These are phyloP conservation scores for Xylaria grammica DNA, from an alignment of 495 filamentous ascomycete species.

Conservation along the genomic window DNA sequence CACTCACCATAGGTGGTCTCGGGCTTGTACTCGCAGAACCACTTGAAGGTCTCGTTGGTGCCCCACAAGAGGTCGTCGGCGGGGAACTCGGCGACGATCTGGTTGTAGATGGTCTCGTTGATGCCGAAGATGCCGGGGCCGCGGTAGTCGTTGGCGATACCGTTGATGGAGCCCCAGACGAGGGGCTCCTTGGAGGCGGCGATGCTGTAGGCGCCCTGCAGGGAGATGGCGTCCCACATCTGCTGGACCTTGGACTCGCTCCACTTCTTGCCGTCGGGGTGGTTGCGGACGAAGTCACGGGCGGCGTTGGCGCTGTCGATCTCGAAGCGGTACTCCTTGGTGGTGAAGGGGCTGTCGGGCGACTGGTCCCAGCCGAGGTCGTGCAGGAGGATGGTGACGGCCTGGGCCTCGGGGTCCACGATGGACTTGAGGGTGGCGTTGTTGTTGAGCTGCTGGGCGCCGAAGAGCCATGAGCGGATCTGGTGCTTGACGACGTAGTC, in stretches of 20 bases:
- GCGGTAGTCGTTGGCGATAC: conserved; percentile 21
- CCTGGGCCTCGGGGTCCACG: conserved; percentile 41
- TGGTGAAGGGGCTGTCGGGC: conserved; percentile 32
- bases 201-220: conserved; percentile 27
- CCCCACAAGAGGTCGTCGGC: conserved; percentile 15
- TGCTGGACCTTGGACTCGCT: conserved; percentile 27
- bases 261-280: conserved; percentile 24
- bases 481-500: conserved; percentile 52
- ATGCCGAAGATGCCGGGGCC: conserved; percentile 22
- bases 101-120: conserved; percentile 22
- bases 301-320: conserved; percentile 83
- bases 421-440: conserved; percentile 33
- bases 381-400: conserved; percentile 39
- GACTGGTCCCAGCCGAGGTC: conserved; percentile 36
- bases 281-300: conserved; percentile 64
- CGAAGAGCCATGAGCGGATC: conserved; percentile 52
- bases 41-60: conserved; percentile 25
- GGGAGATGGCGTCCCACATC: conserved; percentile 34
- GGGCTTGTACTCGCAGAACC: conserved; percentile 30
- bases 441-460: conserved; percentile 42
- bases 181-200: conserved; percentile 31
- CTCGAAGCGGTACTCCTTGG: conserved; percentile 42
- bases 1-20: conserved; percentile 31
- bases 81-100: conserved; percentile 26
- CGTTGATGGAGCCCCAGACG: conserved; percentile 26